phyloP scores from a whole-genome alignment of 495 filamentous ascomycete species.

The Tuber umbilicatum region DNA sequence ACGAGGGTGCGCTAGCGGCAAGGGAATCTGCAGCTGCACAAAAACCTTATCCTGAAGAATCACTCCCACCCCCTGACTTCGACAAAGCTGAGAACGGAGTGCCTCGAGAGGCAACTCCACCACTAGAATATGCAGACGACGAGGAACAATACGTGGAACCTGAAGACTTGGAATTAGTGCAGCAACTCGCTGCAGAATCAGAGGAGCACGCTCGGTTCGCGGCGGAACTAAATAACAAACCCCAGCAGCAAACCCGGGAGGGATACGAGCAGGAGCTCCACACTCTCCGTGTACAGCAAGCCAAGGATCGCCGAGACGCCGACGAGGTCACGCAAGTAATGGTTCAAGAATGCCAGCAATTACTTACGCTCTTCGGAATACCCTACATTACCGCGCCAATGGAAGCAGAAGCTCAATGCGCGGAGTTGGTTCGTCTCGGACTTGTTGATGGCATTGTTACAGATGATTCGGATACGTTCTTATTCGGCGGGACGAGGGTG shows the following conservation, averaged over 20 bases:
- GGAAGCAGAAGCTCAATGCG: constrained; percentile 98
- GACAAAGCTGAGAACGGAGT: constrained; percentile 33
- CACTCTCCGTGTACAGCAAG: constrained; percentile 81
- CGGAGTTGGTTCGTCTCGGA: constrained; percentile 74
- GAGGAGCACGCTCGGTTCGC: constrained; percentile 92
- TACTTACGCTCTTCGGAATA: constrained; percentile 82
- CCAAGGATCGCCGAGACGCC: constrained; percentile 88
- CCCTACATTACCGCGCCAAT: constrained; percentile 96
- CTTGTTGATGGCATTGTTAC: constrained; percentile 98
- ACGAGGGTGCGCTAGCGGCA: constrained; percentile 33
- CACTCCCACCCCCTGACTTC: constrained; percentile 18
- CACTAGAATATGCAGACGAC: constrained; percentile 29
- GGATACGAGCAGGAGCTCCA: constrained; percentile 83
- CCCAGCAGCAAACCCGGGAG: constrained; percentile 54
- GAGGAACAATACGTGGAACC: constrained; percentile 64
- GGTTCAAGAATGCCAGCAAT: constrained; percentile 88
- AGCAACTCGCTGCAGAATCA: constrained; percentile 75
- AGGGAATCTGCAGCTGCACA: background rate
- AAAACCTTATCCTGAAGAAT: constrained; percentile 34
- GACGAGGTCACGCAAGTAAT: constrained; percentile 93
- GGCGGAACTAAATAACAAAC: constrained; percentile 56
- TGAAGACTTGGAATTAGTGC: constrained; percentile 82
- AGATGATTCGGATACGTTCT: constrained; percentile 92
- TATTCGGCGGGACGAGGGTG: constrained; percentile 90
- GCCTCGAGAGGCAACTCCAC: constrained; percentile 38